Base-by-base conservation (phyloP, 2,329 filamentous ascomycete genomes). In the Podosphaera leucotricha region DNA sequence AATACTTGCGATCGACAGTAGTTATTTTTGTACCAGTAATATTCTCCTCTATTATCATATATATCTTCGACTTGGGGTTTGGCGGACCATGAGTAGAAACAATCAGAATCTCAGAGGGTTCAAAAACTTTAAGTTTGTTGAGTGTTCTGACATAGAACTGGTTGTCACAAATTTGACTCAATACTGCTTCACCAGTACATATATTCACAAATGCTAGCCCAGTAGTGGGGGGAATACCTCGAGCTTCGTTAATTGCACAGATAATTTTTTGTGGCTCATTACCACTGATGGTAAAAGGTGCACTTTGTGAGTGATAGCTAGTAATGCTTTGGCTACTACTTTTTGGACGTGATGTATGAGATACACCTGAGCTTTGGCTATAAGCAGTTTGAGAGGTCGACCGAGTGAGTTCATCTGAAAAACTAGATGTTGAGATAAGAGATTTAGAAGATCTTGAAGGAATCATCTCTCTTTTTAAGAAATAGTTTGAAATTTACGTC, bases 101-200 rank as follows among this genome's bases (percentile, higher is more conserved):
- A 51, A 92, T 77, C 1, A 95, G 63, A 42, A 94, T 80, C 49
- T 78, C 75, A 1, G 77, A 80, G 0, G 87, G 86, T 20, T 79
- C 72, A 52, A 83, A 80, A 20, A 93, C 75, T 43, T 73, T 72
- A 28, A 95, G 68, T 57, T 94, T 93, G 60, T 92, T 82, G 24
- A 92, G 66, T 0, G 85, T 92, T 55, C 77, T 78, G 46, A 85
- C 77, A 57, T 92, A 95, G 28, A 85, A 92, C 57, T 93, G 85
- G 46, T 78, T 92, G 59, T 95, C 87, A 55, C 80, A 85, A 50
- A 95, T 87, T 55, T 94, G 84, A 55, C 83, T 92, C 35, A 95
- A 68, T 22, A 85, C 74, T 15, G 75, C 81, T 60, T 93, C 84
- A 35, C 80, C 81, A 2, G 82, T 86, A 37, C 82, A 77, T 2